These are phyloP conservation scores for Ambrosiella xylebori DNA, from an alignment of 2,329 filamentous ascomycete species.

Conservation along the genomic window DNA sequence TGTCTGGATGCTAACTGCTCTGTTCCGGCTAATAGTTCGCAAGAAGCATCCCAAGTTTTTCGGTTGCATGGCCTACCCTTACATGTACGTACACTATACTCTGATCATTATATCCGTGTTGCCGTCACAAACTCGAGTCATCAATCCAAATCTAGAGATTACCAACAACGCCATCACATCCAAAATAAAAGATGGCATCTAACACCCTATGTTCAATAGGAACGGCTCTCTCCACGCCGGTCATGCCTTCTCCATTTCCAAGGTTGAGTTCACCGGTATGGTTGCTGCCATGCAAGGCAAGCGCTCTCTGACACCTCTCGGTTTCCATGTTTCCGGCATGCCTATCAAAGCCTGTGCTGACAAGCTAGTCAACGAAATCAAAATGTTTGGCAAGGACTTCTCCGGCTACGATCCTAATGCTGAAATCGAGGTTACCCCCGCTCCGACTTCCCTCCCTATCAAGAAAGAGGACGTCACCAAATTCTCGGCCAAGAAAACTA, in stretches of 20 bases:
- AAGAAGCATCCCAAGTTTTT: slow-evolving; percentile 82
- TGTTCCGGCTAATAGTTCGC: slow-evolving; percentile 29
- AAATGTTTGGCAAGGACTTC: slow-evolving; percentile 76
- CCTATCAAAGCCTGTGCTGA: slow-evolving; percentile 95
- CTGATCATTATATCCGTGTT: neutral
- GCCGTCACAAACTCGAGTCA: too few species aligned
- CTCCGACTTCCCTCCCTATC: slow-evolving; percentile 40
- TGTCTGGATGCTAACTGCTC: neutral
- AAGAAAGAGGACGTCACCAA: slow-evolving; percentile 74
- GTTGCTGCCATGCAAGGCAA: slow-evolving; percentile 85
- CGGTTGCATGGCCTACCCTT: slow-evolving; percentile 34
- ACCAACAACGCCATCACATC: too few species aligned
- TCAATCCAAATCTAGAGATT: too few species aligned
- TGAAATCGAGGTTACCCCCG: slow-evolving; percentile 26
- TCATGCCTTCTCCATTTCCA: slow-evolving; percentile 80
- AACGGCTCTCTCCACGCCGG: slow-evolving; percentile 81
- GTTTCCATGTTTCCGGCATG: slow-evolving; percentile 89
- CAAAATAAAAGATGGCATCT: neutral
- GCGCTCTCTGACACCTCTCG: slow-evolving; percentile 71
- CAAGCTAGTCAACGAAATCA: slow-evolving; percentile 79
- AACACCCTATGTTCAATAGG: slow-evolving; percentile 17
- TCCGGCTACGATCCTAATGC: slow-evolving; percentile 53
- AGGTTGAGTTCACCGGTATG: slow-evolving; percentile 81
- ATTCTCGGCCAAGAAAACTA: slow-evolving; percentile 83
- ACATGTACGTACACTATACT: slow-evolving; percentile 18